Evolutionary conservation across 169 alveolate genomes (phyloP).

Genomic region (Toxoplasma gondii): DNA sequence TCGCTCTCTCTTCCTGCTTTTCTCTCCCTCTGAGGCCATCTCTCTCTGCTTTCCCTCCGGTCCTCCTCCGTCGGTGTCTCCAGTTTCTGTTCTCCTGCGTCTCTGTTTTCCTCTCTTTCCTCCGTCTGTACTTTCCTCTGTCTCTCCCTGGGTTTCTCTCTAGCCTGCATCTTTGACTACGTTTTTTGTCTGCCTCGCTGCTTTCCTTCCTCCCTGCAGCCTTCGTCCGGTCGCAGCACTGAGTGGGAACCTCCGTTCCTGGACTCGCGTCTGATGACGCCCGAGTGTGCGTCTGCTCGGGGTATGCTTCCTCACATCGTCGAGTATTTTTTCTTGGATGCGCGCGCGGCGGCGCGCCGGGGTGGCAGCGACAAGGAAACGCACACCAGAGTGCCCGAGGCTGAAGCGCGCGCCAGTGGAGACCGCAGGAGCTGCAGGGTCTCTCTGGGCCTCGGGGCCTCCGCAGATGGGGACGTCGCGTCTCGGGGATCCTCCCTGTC

Average conservation of each 20-base stretch:
- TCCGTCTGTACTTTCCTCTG: too few relatives aligned
- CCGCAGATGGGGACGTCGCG: background rate
- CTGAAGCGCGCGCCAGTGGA: too few relatives aligned
- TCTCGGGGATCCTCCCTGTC: background rate
- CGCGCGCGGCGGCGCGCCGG: background rate
- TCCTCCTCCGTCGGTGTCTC: too few relatives aligned
- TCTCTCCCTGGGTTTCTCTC: too few relatives aligned
- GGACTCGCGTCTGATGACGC: background rate
- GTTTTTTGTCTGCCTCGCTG: too few relatives aligned
- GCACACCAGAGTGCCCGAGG: background rate
- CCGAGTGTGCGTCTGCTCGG: background rate
- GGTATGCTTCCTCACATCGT: background rate
- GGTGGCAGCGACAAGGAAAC: background rate
- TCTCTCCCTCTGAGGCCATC: background rate
- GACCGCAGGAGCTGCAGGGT: too few relatives aligned
- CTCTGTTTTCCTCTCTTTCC: too few relatives aligned
- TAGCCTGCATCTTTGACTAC: too few relatives aligned
- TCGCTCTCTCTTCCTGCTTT: background rate
- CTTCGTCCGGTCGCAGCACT: background rate
- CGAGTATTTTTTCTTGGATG: constrained; percentile 6
- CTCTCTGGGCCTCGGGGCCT: background rate
- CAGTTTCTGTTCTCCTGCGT: too few relatives aligned
- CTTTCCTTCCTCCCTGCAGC: background rate
- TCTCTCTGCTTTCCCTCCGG: too few relatives aligned
- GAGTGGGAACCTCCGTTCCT: background rate